Conservation (phyloP, 2,329 filamentous ascomycete species). For the Microdochium bolleyi region DNA sequence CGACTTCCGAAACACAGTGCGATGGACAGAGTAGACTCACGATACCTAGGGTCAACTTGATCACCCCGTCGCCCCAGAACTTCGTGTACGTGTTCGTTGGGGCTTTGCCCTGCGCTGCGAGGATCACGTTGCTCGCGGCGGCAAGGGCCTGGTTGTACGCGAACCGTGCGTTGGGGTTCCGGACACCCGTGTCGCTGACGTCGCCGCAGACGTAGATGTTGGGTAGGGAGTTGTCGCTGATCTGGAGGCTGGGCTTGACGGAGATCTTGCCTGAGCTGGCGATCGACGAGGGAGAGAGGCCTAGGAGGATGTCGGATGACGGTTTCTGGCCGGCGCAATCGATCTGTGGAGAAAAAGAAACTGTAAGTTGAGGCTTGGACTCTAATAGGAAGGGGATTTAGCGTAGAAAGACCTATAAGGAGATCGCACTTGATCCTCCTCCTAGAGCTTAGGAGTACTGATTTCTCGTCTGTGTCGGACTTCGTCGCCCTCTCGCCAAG, state of each 20-base stretch:
- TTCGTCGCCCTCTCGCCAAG: slow-evolving; percentile 37
- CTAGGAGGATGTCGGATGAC: slow-evolving; percentile 38
- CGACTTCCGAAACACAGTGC: neutral
- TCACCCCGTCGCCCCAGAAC: slow-evolving; percentile 38
- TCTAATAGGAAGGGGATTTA: neutral
- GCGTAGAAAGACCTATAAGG: slow-evolving; percentile 28
- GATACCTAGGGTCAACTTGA: slow-evolving; percentile 46
- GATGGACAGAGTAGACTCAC: slow-evolving; percentile 22
- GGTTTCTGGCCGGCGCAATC: slow-evolving; percentile 53
- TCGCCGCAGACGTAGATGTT: slow-evolving; percentile 57
- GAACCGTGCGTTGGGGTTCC: slow-evolving; percentile 46
- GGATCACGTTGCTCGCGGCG: slow-evolving; percentile 46
- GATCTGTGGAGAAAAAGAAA: too few relatives aligned
- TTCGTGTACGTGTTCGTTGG: slow-evolving; percentile 30
- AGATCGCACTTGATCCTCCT: slow-evolving; percentile 38
- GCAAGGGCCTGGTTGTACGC: slow-evolving; percentile 44
- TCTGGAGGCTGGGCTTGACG: slow-evolving; percentile 49
- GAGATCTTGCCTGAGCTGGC: slow-evolving; percentile 39
- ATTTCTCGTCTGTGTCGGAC: slow-evolving; percentile 24
- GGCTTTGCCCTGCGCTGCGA: slow-evolving; percentile 29
- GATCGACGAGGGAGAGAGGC: slow-evolving; percentile 34
- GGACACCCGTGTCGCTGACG: slow-evolving; percentile 43
- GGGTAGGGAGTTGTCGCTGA: slow-evolving; percentile 35
- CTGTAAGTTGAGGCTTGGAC: too few relatives aligned
- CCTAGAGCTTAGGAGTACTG: slow-evolving; percentile 36